Base-by-base conservation (phyloP, 345 rosid species). In the Sonneratia caseolaris region DNA sequence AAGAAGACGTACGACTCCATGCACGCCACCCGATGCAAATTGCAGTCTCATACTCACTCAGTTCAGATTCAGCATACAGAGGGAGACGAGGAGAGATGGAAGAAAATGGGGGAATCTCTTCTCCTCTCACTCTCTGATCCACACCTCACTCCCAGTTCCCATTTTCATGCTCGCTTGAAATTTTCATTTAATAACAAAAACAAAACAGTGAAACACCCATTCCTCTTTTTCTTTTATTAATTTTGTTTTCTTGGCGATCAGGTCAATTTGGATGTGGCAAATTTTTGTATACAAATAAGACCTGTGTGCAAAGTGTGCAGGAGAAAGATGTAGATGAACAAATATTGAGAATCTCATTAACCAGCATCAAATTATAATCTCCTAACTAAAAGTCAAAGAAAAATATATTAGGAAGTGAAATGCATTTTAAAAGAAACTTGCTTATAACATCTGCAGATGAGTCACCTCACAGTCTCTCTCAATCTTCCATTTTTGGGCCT, bases 401-500 rank as follows among this genome's bases (percentile, higher is more conserved):
- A 49, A 49, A 49, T 1, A 49, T 27, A 27, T 27, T 27, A 27
- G 32, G 32, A 27, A 27, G 32, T 27, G 0, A 1, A 27, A 27
- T 27, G 32, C 32, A 0, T 27, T 48, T 15, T 10, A 53, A 53
- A 3, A 57, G 32, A 22, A 8, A 57, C 32, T 9, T 5, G 12
- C 32, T 57, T 57, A 4, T 27, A 27, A 27, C 32, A 22, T 8
- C 32, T 22, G 19, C 19, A 35, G 66, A 19, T 4, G 37, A 27
- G 71, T 68, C 57, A 68, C 71, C 22, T 68, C 71, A 68, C 71
- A 13, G n/a, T 68, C 71, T n/a, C 56, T 68, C 37, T 68, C 71
- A 9, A 48, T 19, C 38, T 45, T 43, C 71, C 71, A 9, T 3
- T 68, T 68, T 42, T 12, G 57, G 71, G 36, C 36, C 6, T 3